A percentile compares a stretch with the other conserved stretches of the same genome.
Conservation (phyloP, 2,329 filamentous ascomycete species). For the Fusarium sp. region DNA sequence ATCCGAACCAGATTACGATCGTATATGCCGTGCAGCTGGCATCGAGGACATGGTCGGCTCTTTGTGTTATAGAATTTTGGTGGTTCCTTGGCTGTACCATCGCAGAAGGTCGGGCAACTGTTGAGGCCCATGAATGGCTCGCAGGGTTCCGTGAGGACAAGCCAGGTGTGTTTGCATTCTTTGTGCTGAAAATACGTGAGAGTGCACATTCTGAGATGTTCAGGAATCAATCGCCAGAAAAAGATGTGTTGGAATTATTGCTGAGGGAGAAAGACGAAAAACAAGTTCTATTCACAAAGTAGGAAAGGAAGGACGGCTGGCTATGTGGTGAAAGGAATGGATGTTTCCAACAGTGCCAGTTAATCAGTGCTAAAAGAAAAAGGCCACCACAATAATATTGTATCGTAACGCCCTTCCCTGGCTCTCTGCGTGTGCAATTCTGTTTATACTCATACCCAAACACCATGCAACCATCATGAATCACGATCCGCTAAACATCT, state of each 20-base stretch:
- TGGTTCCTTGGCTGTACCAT: constrained; percentile 50
- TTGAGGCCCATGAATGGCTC: constrained; percentile 61
- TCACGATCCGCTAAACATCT: constrained; percentile 25
- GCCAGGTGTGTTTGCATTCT: constrained; percentile 64
- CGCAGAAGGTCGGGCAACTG: constrained; percentile 57
- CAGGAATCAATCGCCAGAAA: background rate
- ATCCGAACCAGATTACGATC: constrained; percentile 60
- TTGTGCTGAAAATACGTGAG: constrained; percentile 61
- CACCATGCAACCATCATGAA: constrained; percentile 7
- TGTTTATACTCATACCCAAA: constrained; percentile 2
- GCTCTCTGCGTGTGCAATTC: background rate
- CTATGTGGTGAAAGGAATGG: background rate
- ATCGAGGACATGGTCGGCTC: constrained; percentile 55
- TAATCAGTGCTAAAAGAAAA: constrained; percentile 13
- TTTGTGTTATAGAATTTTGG: constrained; percentile 51
- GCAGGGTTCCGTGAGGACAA: constrained; percentile 59
- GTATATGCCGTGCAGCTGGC: constrained; percentile 54
- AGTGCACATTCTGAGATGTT: constrained; percentile 55
- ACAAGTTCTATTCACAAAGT: background rate
- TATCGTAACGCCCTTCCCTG: constrained; percentile 4
- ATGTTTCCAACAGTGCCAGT: constrained; percentile 6
- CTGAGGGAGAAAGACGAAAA: background rate
- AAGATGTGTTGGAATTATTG: background rate
- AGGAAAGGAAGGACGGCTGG: background rate
- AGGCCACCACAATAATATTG: background rate